These are phyloP conservation scores for Floccularia luteovirens DNA, from an alignment of 768 basidiomycete species.

Conservation along the genomic window DNA sequence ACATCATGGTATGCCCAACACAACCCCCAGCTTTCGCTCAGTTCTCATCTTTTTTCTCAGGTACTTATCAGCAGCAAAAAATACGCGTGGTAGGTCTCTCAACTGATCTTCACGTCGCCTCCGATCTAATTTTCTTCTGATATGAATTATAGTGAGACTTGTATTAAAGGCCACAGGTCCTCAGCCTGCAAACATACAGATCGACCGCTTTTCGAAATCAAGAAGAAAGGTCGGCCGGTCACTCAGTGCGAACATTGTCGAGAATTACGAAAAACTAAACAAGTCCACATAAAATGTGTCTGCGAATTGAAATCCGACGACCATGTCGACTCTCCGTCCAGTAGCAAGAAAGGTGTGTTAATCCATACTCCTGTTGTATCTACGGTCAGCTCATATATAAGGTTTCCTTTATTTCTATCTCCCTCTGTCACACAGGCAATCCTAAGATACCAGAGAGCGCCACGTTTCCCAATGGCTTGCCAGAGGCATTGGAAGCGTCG, in stretches of 20 bases:
- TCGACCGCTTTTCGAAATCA: slow-evolving; percentile 84
- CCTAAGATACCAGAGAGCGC: slow-evolving; percentile 60
- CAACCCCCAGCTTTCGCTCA: slow-evolving; percentile 1
- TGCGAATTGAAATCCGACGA: slow-evolving; percentile 71
- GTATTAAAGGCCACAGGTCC: slow-evolving; percentile 92
- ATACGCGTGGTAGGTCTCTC: slow-evolving; percentile 66
- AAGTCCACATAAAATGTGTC: slow-evolving; percentile 80
- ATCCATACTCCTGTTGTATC: slow-evolving; percentile 6
- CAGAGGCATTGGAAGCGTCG: slow-evolving; percentile 62
- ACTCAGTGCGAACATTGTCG: slow-evolving; percentile 90
- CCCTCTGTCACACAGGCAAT: slow-evolving; percentile 30
- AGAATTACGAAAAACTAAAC: slow-evolving; percentile 77
- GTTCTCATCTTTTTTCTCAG: slow-evolving; percentile 4
- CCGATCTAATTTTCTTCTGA: slow-evolving; percentile 6
- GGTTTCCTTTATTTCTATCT: slow-evolving; percentile 22
- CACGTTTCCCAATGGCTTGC: slow-evolving; percentile 77
- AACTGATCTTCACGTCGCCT: slow-evolving; percentile 4
- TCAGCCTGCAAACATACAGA: slow-evolving; percentile 85
- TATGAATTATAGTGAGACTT: slow-evolving; percentile 63
- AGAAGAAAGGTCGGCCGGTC: slow-evolving; percentile 88
- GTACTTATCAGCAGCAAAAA: slow-evolving; percentile 63
- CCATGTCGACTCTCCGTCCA: slow-evolving; percentile 32
- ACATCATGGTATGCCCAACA: slow-evolving; percentile 38
- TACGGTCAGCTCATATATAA: slow-evolving; percentile 38
- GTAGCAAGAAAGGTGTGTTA: slow-evolving; percentile 60